phyloP scores from a whole-genome alignment of 2,329 filamentous ascomycete species.

The Lanzia echinophila region DNA sequence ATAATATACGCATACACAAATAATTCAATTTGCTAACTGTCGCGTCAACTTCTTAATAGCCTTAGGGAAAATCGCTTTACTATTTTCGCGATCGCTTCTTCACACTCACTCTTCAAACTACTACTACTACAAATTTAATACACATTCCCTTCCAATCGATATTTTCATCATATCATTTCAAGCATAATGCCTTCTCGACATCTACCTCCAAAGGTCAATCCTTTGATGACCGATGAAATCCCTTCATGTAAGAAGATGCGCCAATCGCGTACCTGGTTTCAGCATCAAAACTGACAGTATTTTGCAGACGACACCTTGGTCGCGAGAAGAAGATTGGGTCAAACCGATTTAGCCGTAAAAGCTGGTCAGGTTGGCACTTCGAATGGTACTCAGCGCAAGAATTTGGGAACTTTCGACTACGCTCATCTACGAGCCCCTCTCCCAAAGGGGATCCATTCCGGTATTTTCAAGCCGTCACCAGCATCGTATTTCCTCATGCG shows the following conservation, averaged over 20 bases:
- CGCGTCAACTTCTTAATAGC: background rate
- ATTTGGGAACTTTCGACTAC: conserved; percentile 86
- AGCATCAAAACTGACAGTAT: conserved; percentile 16
- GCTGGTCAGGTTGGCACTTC: conserved; percentile 64
- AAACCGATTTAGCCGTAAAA: conserved; percentile 84
- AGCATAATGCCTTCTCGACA: conserved; percentile 22
- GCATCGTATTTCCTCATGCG: conserved; percentile 97
- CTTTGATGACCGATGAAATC: conserved; percentile 56
- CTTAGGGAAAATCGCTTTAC: background rate
- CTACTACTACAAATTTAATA: too few species aligned
- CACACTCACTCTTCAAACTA: too few species aligned
- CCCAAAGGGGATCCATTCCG: conserved; percentile 83
- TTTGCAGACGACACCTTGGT: conserved; percentile 39
- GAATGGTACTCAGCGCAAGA: conserved; percentile 65
- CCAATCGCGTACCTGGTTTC: conserved; percentile 7
- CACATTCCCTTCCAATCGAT: background rate
- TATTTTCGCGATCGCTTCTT: background rate
- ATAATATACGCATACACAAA: background rate
- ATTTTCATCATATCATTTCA: background rate
- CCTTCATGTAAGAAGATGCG: conserved; percentile 51
- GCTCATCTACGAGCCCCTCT: conserved; percentile 89
- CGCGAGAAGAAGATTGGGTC: conserved; percentile 77
- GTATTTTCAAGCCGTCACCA: conserved; percentile 80
- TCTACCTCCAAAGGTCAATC: conserved; percentile 58
- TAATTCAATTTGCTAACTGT: background rate